Conservation (phyloP, 108 stramenopile species). For the Mediolabrus comicus region DNA sequence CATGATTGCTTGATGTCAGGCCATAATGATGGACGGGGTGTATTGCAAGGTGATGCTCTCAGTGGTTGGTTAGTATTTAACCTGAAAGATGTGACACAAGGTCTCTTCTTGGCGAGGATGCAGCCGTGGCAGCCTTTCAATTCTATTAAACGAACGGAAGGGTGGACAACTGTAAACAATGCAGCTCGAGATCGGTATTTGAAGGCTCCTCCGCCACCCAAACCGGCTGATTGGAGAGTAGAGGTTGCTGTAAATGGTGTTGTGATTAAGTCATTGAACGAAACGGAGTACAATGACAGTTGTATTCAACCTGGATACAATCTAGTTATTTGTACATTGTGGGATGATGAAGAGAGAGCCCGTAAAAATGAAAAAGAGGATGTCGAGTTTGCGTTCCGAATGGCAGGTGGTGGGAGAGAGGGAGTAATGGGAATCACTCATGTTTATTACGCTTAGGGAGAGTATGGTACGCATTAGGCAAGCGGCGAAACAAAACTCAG, state of each 20-base stretch:
- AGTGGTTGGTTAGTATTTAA: conserved; percentile 51
- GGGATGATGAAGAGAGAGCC: conserved; percentile 28
- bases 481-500: no score
- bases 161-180: conserved; percentile 33
- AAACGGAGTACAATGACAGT: conserved; percentile 10
- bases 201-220: conserved; percentile 26
- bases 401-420: conserved; percentile 28
- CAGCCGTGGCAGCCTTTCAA: conserved; percentile 14
- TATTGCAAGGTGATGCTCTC: conserved; percentile 36
- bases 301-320: conserved; percentile 20
- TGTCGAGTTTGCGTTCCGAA: conserved; percentile 45
- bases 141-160: conserved; percentile 23
- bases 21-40: conserved; percentile 39
- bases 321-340: conserved; percentile 17
- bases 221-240: conserved; percentile 20
- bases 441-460: conserved; percentile 44
- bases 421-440: conserved; percentile 34
- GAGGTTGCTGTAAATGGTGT: conserved; percentile 49
- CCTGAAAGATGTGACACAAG: conserved; percentile 46
- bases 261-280: conserved; percentile 6
- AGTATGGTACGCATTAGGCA: no score
- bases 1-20: conserved; percentile 41
- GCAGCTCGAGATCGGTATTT: conserved; percentile 13
- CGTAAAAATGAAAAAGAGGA: conserved; percentile 20
- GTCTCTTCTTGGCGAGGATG: conserved; percentile 48